Evolutionary conservation across 441 rosid species (phyloP), one percentile per base, ranked within the genome.

Genomic region (Euphorbia corollata): DNA sequence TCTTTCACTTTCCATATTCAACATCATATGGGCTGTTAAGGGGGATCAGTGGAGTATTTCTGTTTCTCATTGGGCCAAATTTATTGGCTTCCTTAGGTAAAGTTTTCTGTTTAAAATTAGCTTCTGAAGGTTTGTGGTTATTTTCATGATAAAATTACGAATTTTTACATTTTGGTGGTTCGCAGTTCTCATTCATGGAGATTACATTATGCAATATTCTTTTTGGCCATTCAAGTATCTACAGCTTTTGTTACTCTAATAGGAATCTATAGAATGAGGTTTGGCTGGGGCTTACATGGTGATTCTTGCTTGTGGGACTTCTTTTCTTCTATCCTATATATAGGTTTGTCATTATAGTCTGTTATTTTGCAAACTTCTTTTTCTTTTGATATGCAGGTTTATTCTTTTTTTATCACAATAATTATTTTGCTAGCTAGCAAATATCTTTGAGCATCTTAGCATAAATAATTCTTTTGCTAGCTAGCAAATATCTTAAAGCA

Each of bases 11-110:
- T 77, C 81, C 65, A 64, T 72, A 65, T 79, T 82, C 71, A 76
- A 78, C 68, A 69, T 79, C 63, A 68, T 74, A 38, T 80, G 79
- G 76, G 69, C 77, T 68, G 57, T 80, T 61, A 72, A 75, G 61
- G 82, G 83, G 62, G 82, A 80, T 36, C 71, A 70, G 38, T 82
- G 86, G 84, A 78, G 68, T 60, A 69, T 67, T 68, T 68, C 67
- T 54, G 78, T 79, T 76, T 73, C 79, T 73, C 75, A 74, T 60
- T 84, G 86, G 86, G 81, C 78, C 34, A 77, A 79, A 69, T 67
- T 82, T 61, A 71, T 81, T 0, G 88, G 88, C 55, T 82, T 84
- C 56, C 53, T 59, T 34, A 75, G 88, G 86, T 82, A 53, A 61
- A 41, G 51, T 72, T 56, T 69, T 57, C 53, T 67, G 22, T 64